A percentile compares a stretch with the other conserved stretches of the same genome.
Evolutionary conservation across 78 protist genomes (phyloP).

Genomic region (Planoprotostelium fungivorum): DNA sequence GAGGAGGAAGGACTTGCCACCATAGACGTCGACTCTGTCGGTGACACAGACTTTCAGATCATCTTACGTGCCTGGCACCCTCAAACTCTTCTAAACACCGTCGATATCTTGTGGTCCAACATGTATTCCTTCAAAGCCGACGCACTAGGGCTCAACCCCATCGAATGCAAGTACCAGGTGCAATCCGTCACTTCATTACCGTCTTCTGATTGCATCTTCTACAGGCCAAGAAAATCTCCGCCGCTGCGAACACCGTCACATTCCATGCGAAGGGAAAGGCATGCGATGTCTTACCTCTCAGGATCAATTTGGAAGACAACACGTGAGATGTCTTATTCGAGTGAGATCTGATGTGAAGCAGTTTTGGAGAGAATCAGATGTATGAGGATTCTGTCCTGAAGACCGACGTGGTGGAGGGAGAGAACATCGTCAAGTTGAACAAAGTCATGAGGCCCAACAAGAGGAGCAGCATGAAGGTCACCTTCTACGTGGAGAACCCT

Average conservation of each 20-base stretch:
- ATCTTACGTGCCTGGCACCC: background rate
- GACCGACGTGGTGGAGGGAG: background rate
- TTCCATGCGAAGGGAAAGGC: background rate
- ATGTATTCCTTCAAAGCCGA: background rate
- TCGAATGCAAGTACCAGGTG: background rate
- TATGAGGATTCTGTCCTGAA: background rate
- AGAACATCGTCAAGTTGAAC: background rate
- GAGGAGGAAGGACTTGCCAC: background rate
- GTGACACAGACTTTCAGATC: background rate
- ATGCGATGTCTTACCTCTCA: background rate
- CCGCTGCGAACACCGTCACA: background rate
- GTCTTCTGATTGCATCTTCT: background rate
- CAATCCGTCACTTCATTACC: background rate
- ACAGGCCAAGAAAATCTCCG: background rate
- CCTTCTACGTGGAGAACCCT: background rate
- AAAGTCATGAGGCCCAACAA: background rate
- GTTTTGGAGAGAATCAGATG: background rate
- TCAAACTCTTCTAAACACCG: background rate
- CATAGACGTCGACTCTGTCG: background rate
- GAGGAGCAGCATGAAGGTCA: background rate
- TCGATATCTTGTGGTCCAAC: background rate
- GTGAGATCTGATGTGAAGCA: background rate
- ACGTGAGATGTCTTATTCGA: background rate
- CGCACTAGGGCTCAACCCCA: background rate
- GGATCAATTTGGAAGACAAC: background rate